These are phyloP conservation scores for Annona squamosa DNA, from an alignment of 164 flowering plant genomes.

Conservation along the genomic window DNA sequence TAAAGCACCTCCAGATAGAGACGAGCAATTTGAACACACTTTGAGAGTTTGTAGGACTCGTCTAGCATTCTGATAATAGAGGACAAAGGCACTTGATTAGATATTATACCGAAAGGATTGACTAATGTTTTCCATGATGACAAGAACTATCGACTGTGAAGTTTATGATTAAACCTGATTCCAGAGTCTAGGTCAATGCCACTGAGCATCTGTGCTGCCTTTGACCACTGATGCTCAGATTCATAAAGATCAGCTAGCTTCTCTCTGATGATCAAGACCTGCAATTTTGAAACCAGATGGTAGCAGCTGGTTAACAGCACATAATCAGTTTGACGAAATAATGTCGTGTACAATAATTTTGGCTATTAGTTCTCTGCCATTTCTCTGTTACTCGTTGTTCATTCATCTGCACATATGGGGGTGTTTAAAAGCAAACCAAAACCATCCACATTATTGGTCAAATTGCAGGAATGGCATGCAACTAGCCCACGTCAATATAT, in stretches of 20 bases:
- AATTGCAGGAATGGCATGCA: no score
- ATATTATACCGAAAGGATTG: not conserved
- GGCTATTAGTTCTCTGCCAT: no score
- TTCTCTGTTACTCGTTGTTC: no score
- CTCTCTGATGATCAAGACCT: conserved; percentile 88
- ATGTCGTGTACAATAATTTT: no score
- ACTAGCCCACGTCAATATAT: no score
- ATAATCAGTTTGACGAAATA: no score
- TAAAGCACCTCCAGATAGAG: conserved; percentile 83
- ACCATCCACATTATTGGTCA: no score
- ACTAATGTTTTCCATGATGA: not conserved
- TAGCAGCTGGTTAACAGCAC: no score
- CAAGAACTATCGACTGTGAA: not conserved
- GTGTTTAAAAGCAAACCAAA: no score
- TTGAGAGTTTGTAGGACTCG: conserved; percentile 76
- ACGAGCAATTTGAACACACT: conserved; percentile 97
- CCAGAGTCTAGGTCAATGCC: conserved; percentile 94
- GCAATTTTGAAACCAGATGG: conserved; percentile 5
- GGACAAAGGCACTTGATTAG: conserved; percentile 3
- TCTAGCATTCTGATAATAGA: conserved; percentile 61
- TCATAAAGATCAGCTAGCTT: conserved; percentile 97
- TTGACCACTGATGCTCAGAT: conserved; percentile 95
- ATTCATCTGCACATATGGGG: no score
- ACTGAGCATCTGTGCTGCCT: conserved; percentile 99
- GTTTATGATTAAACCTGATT: conserved; percentile 60